Evolutionary conservation across 768 basidiomycete genomes (phyloP).

Genomic region (Goffeauzyma gilvescens): DNA sequence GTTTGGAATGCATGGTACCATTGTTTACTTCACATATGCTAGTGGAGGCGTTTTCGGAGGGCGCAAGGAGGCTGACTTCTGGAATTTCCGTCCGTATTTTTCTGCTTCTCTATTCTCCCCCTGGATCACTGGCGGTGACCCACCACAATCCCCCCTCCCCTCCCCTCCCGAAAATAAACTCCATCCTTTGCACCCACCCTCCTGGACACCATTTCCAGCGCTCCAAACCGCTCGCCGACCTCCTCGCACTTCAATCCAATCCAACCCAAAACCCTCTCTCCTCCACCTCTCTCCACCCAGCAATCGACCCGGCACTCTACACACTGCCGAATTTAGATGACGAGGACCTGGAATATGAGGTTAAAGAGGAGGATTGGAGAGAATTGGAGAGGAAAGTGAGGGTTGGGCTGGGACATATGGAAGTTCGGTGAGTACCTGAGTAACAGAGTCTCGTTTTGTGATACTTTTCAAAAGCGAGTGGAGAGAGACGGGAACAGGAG

Average conservation of each 20-base stretch:
- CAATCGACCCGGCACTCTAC: slow-evolving; percentile 27
- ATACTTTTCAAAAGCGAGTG: neutral
- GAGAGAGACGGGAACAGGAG: neutral
- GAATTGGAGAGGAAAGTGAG: slow-evolving; percentile 21
- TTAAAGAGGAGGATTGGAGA: slow-evolving; percentile 17
- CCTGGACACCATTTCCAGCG: slow-evolving; percentile 25
- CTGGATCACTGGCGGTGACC: neutral
- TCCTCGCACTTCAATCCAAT: slow-evolving; percentile 16
- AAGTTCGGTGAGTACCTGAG: slow-evolving; percentile 16
- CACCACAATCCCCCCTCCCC: neutral
- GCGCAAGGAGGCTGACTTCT: neutral
- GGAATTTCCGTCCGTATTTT: neutral
- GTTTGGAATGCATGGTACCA: slow-evolving; percentile 2
- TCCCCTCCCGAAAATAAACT: neutral
- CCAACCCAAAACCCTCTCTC: slow-evolving; percentile 11
- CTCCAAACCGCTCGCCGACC: slow-evolving; percentile 14
- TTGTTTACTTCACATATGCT: neutral
- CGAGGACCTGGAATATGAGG: slow-evolving; percentile 9
- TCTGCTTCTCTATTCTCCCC: neutral
- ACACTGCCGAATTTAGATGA: slow-evolving; percentile 20
- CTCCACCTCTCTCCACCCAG: slow-evolving; percentile 9
- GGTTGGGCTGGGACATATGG: slow-evolving; percentile 27
- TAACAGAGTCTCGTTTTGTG: neutral
- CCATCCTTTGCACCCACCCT: slow-evolving; percentile 36
- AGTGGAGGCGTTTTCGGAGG: neutral